phyloP scores from a whole-genome alignment of 352 stramenopile species.

The Globisporangium spiculum region DNA sequence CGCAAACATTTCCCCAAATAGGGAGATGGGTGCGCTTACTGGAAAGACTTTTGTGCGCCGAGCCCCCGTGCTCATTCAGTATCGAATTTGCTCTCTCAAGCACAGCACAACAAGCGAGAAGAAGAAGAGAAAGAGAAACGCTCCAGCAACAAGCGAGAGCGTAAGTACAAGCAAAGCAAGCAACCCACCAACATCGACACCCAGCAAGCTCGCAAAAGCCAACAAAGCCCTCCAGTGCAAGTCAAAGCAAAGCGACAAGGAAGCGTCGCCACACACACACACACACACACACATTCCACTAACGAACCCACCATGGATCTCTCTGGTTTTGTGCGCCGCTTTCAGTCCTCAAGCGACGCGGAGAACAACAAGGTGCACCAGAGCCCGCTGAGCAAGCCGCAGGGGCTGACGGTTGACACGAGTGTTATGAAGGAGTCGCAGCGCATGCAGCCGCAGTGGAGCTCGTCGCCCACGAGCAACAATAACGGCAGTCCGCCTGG shows the following conservation, averaged over 20 bases:
- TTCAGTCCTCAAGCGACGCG: slow-evolving; percentile 25
- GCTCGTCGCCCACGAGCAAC: slow-evolving; percentile 13
- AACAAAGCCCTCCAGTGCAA: slow-evolving; percentile 2
- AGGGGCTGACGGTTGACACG: slow-evolving; percentile 50
- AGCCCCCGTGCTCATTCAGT: neutral
- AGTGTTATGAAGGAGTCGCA: slow-evolving; percentile 29
- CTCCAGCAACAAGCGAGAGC: neutral
- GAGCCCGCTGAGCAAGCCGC: slow-evolving; percentile 20
- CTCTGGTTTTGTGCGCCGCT: slow-evolving; percentile 33
- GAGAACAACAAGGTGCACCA: slow-evolving; percentile 15
- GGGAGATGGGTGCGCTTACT: neutral
- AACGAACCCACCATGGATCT: slow-evolving; percentile 28
- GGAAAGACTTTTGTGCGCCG: neutral
- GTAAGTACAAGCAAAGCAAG: slow-evolving; percentile 4
- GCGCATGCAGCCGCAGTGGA: slow-evolving; percentile 25
- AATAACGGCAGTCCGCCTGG: slow-evolving; percentile 13
- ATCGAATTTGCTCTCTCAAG: slow-evolving; percentile 12
- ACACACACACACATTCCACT: neutral
- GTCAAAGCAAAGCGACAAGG: neutral
- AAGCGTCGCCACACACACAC: neutral
- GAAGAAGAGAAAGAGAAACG: neutral
- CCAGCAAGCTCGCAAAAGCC: slow-evolving; percentile 6
- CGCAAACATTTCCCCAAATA: neutral
- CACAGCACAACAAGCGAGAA: slow-evolving; percentile 1
- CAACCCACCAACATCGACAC: slow-evolving; percentile 15